Percentiles rank a stretch among this genome's conserved stretches.
Evolutionary conservation across 179 eudicot species (phyloP).

Genomic region (Actinidia arguta): DNA sequence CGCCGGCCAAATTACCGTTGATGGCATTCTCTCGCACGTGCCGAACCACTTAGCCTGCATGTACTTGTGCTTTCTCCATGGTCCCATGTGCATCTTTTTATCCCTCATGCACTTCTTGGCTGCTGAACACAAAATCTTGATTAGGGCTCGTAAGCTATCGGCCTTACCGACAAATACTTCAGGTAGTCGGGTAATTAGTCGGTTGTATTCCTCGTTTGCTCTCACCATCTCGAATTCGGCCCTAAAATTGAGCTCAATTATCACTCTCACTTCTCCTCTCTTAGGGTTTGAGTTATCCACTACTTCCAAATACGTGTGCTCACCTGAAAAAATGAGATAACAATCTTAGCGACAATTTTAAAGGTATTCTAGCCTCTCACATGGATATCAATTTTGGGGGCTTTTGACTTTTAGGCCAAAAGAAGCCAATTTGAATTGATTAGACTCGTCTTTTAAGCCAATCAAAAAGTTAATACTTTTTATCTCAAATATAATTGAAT

Average conservation of each 20-base stretch:
- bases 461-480: too few species aligned
- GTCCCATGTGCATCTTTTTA: slow-evolving; percentile 43
- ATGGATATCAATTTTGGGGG: too few species aligned
- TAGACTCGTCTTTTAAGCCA: too few species aligned
- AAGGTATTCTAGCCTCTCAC: neutral
- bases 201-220: slow-evolving; percentile 37
- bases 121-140: slow-evolving; percentile 33
- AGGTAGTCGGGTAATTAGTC: slow-evolving; percentile 29
- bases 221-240: slow-evolving; percentile 40
- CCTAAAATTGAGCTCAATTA: slow-evolving; percentile 34
- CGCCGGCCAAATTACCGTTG: neutral
- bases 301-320: slow-evolving; percentile 38
- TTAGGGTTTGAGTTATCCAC: slow-evolving; percentile 20
- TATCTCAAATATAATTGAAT: too few species aligned
- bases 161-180: slow-evolving; percentile 40
- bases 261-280: slow-evolving; percentile 24
- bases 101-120: slow-evolving; percentile 45
- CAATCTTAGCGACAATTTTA: neutral
- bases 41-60: slow-evolving; percentile 55
- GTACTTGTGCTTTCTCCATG: slow-evolving; percentile 55
- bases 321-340: slow-evolving; percentile 24
- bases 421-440: too few species aligned
- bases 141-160: slow-evolving; percentile 27
- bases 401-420: too few species aligned
- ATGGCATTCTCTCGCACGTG: slow-evolving; percentile 3